A percentile compares a stretch with the other conserved stretches of the same genome.
phyloP scores from a whole-genome alignment of 805 yeast genomes.

The Brettanomyces bruxellensis region DNA sequence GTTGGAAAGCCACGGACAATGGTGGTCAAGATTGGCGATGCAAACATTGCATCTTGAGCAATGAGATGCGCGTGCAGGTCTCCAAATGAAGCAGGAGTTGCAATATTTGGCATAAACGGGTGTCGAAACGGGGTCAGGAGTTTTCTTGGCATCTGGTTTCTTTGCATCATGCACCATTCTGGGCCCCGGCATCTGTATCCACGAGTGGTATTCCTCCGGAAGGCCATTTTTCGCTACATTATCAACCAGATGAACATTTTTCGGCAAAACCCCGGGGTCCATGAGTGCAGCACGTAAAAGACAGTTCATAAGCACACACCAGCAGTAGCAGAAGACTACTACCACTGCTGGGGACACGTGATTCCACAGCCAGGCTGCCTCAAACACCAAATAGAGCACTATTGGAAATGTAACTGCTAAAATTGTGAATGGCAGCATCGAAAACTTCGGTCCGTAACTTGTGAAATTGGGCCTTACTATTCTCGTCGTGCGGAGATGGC shows the following conservation, averaged over 20 bases:
- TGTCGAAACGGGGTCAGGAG: slow-evolving; percentile 5
- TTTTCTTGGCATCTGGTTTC: neutral
- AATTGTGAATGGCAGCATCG: slow-evolving; percentile 7
- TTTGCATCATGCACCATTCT: slow-evolving; percentile 1
- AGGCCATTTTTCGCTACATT: slow-evolving; percentile 23
- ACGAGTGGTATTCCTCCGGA: slow-evolving; percentile 52
- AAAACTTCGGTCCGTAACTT: slow-evolving; percentile 2
- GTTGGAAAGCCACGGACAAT: slow-evolving; percentile 56
- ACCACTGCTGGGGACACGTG: slow-evolving; percentile 46
- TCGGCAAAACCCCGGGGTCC: slow-evolving; percentile 68
- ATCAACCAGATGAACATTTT: slow-evolving; percentile 51
- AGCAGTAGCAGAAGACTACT: slow-evolving; percentile 48
- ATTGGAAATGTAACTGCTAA: slow-evolving; percentile 24
- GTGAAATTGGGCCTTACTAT: neutral
- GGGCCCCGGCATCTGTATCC: slow-evolving; percentile 39
- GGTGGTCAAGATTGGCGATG: slow-evolving; percentile 53
- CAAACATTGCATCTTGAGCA: slow-evolving; percentile 66
- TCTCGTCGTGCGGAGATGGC: slow-evolving; percentile 42
- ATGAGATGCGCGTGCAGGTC: slow-evolving; percentile 70
- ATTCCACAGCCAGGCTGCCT: slow-evolving; percentile 47
- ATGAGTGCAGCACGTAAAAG: slow-evolving; percentile 45
- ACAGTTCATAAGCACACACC: slow-evolving; percentile 40
- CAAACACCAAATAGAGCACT: slow-evolving; percentile 46
- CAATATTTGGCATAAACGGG: slow-evolving; percentile 38
- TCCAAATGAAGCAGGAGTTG: slow-evolving; percentile 58